Base-by-base conservation (phyloP, 2,329 filamentous ascomycete species). In the Botrytis squamosa region DNA sequence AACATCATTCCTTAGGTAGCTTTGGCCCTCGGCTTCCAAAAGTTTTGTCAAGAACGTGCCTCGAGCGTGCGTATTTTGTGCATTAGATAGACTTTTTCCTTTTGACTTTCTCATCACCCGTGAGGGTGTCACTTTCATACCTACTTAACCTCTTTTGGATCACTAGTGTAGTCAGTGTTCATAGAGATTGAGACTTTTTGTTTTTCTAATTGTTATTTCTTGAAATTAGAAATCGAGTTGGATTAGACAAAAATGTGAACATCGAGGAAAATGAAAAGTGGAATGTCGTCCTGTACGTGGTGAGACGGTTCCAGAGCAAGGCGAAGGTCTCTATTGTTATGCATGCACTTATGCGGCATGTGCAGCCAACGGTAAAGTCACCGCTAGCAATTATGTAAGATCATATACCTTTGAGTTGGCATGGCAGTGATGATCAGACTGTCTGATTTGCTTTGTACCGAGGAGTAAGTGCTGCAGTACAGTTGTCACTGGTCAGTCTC, bases 361-460 rank as follows among this genome's bases (percentile, higher is more conserved):
- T 60, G 57, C 57, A 60, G 33, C 9, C 20, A 62, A 52, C 29
- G 44, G 33, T 49, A 49, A 36, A 36, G 18, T 65, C 40, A 46
- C 63, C 63, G n/a, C 42, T 22, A 22, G 29, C 29, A 66, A 62
- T 62, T 62, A 62, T 62, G 59, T 62, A 57, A 57, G 52, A 57
- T 57, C 52, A 33, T 33, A 29, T 14, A 57, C 6, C 14, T 57
- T n/a, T 29, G 52, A 57, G 14, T 57, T 57, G 52, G 25, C 52
- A 57, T 57, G 52, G n/a, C 52, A 33, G 52, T 57, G 52, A 29
- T 29, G 52, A 57, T 57, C n/a, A 55, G 52, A 29, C 29, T 29
- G 3, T 29, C 14, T 57, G 49, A n/a, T 55, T n/a, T 7, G 49
- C 49, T 55, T n/a, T 55, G 49, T n/a, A 29, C 52, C 52, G 52